Percentiles rank a stretch among this genome's conserved stretches.
Evolutionary conservation across 2,329 filamentous ascomycete species (phyloP).

Genomic region (Monilinia fructigena): DNA sequence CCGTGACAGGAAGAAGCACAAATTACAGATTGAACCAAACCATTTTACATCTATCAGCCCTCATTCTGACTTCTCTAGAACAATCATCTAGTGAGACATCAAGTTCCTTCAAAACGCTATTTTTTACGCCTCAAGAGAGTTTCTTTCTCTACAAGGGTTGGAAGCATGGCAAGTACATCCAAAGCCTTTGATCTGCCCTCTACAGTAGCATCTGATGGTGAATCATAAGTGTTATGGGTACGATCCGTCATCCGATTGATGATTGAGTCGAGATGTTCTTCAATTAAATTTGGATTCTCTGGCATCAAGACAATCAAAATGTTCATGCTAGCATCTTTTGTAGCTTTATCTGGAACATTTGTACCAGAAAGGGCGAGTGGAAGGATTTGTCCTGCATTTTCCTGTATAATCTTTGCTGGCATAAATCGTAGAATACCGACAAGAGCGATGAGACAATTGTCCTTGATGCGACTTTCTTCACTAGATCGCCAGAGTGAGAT

Average conservation of each 20-base stretch:
- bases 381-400: constrained; percentile 28
- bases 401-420: constrained; percentile 26
- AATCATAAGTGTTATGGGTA: constrained; percentile 35
- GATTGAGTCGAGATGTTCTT: constrained; percentile 35
- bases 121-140: constrained; percentile 28
- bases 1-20: background rate
- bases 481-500: constrained; percentile 27
- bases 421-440: constrained; percentile 34
- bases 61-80: constrained; percentile 32
- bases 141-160: constrained; percentile 27
- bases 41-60: constrained; percentile 33
- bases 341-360: constrained; percentile 32
- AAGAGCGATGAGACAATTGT: constrained; percentile 37
- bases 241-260: constrained; percentile 38
- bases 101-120: constrained; percentile 32
- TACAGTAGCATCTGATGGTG: constrained; percentile 33
- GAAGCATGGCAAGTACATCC: constrained; percentile 35
- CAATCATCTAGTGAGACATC: constrained; percentile 35
- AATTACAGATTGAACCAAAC: constrained; percentile 31
- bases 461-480: constrained; percentile 25
- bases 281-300: constrained; percentile 27
- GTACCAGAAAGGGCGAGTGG: constrained; percentile 35
- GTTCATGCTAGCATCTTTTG: constrained; percentile 34
- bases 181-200: constrained; percentile 34
- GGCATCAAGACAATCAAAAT: constrained; percentile 31